phyloP scores from a whole-genome alignment of 805 yeast species.

The Ogataea methanolica region DNA sequence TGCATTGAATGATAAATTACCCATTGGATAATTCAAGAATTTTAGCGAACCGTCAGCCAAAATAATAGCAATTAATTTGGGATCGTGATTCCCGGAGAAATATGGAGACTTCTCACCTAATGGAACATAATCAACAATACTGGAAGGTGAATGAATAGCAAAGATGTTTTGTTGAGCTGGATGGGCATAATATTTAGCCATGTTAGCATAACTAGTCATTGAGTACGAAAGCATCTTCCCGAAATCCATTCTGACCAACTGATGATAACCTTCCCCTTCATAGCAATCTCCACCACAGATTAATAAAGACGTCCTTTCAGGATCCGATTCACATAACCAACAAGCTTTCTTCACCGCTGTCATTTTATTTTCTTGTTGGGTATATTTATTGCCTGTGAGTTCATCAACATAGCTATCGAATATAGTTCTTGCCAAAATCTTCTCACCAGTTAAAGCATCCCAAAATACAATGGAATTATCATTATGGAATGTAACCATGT shows the following conservation, averaged over 20 bases:
- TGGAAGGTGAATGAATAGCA: constrained; percentile 46
- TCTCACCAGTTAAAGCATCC: constrained; percentile 79
- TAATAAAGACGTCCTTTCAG: constrained; percentile 72
- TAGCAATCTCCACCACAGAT: constrained; percentile 65
- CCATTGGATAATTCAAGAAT: constrained; percentile 54
- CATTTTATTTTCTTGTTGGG: constrained; percentile 21
- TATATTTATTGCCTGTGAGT: constrained; percentile 32
- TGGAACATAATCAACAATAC: constrained; percentile 44
- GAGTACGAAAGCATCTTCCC: constrained; percentile 78
- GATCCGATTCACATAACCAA: constrained; percentile 80
- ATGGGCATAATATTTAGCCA: constrained; percentile 68
- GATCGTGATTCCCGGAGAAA: constrained; percentile 77
- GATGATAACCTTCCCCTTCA: constrained; percentile 36
- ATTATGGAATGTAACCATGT: constrained; percentile 69
- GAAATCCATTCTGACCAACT: constrained; percentile 59
- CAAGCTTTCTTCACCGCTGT: constrained; percentile 47
- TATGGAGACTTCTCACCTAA: constrained; percentile 66
- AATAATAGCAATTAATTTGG: constrained; percentile 55
- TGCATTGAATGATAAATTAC: constrained; percentile 46
- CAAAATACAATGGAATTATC: constrained; percentile 88
- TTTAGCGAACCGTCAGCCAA: constrained; percentile 63
- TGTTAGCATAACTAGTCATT: constrained; percentile 76
- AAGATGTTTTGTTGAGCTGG: constrained; percentile 52
- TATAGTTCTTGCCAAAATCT: constrained; percentile 69
- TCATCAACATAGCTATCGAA: constrained; percentile 61